Evolutionary conservation across 208 protist species (phyloP).

Genomic region (Trypanosomatidae sp.): DNA sequence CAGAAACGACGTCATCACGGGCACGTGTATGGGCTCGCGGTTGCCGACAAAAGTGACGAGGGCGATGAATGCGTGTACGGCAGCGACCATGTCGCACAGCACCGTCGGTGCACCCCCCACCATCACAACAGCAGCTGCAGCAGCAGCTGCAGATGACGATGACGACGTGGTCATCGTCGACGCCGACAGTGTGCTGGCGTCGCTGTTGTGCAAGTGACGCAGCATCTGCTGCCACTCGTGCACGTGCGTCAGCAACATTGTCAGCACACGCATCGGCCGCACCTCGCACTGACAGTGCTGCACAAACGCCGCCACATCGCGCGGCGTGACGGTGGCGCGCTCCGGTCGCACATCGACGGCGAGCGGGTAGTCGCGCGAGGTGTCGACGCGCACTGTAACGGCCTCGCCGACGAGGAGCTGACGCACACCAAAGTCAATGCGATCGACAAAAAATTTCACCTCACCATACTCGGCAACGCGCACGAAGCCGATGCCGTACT

Average conservation of each 20-base stretch:
- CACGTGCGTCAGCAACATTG: slow-evolving; percentile 64
- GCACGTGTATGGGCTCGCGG: slow-evolving; percentile 70
- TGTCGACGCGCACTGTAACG: slow-evolving; percentile 69
- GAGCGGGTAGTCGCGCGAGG: slow-evolving; percentile 60
- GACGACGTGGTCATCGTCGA: not conserved
- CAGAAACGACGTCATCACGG: slow-evolving; percentile 49
- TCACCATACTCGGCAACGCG: slow-evolving; percentile 51
- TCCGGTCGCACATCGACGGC: slow-evolving; percentile 72
- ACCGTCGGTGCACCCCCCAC: too few relatives aligned
- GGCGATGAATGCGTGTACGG: slow-evolving; percentile 51
- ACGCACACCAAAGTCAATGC: slow-evolving; percentile 72
- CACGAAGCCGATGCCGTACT: slow-evolving; percentile 64
- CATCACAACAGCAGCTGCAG: too few relatives aligned
- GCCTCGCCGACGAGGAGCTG: slow-evolving; percentile 36
- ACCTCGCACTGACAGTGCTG: slow-evolving; percentile 29
- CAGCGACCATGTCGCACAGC: too few relatives aligned
- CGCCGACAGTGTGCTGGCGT: too few relatives aligned
- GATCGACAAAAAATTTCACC: slow-evolving; percentile 74
- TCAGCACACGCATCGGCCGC: slow-evolving; percentile 46
- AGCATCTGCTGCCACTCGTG: slow-evolving; percentile 71
- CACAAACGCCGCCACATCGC: slow-evolving; percentile 58
- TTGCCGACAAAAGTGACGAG: slow-evolving; percentile 76
- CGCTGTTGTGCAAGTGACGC: slow-evolving; percentile 2
- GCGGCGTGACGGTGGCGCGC: slow-evolving; percentile 28
- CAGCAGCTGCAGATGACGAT: slow-evolving; percentile 2